These are phyloP conservation scores for Paramyrothecium sp. DNA, from an alignment of 2,329 filamentous ascomycete species.

Conservation along the genomic window DNA sequence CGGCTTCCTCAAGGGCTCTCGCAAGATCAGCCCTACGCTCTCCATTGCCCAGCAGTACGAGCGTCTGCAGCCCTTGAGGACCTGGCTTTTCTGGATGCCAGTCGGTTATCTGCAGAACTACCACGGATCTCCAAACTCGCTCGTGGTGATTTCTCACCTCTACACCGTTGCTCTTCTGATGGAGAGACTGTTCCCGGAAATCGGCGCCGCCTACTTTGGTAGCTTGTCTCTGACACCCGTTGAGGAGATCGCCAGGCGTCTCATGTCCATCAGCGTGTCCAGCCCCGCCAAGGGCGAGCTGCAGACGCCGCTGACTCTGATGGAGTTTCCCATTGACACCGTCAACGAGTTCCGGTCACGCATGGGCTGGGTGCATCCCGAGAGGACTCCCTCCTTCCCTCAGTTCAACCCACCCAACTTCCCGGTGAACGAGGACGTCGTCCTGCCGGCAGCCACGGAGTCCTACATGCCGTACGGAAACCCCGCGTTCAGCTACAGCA, in stretches of 20 bases:
- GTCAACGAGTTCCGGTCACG: conserved; percentile 67
- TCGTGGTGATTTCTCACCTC: conserved; percentile 86
- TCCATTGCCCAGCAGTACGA: conserved; percentile 84
- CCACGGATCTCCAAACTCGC: conserved; percentile 70
- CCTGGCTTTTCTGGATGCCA: conserved; percentile 96
- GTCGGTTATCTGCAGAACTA: conserved; percentile 78
- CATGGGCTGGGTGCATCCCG: conserved; percentile 65
- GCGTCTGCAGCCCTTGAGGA: conserved; percentile 80
- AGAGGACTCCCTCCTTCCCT: conserved; percentile 59
- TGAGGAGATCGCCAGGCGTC: conserved; percentile 78
- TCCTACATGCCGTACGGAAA: conserved; percentile 55
- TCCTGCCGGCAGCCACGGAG: conserved; percentile 37
- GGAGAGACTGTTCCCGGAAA: conserved; percentile 88
- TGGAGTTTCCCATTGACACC: conserved; percentile 71
- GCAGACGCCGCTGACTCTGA: conserved; percentile 63
- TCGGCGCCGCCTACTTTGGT: conserved; percentile 85
- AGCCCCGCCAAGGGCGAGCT: conserved; percentile 55
- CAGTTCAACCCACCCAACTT: conserved; percentile 58
- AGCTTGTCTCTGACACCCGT: conserved; percentile 77
- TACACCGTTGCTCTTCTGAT: conserved; percentile 86
- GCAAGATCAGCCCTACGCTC: conserved; percentile 67
- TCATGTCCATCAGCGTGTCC: conserved; percentile 66
- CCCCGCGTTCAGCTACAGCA: conserved; percentile 62
- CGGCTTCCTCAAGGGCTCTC: conserved; percentile 69
- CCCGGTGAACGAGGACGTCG: conserved; percentile 43